phyloP scores from a whole-genome alignment of 73 alveolate species.

The Uronychia binucleata region DNA sequence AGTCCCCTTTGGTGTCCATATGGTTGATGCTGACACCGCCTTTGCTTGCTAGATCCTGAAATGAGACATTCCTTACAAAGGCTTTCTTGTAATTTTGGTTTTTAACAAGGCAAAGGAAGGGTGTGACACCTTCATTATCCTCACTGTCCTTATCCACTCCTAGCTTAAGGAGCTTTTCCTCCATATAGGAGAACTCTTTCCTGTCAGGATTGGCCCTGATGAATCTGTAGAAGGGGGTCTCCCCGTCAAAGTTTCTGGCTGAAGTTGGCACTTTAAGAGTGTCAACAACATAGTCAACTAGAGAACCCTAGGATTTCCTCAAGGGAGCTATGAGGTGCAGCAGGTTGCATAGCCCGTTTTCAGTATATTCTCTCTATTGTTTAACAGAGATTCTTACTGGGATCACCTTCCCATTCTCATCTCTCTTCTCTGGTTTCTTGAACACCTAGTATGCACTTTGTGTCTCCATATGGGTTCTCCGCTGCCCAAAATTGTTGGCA shows the following conservation, averaged over 20 bases:
- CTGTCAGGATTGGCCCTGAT: neutral
- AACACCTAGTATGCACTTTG: neutral
- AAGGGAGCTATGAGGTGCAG: constrained; percentile 23
- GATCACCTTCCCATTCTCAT: neutral
- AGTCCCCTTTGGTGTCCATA: constrained; percentile 62
- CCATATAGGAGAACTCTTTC: neutral
- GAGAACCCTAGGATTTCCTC: neutral
- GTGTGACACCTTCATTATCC: neutral
- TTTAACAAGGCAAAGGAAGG: neutral
- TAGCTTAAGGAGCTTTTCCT: neutral
- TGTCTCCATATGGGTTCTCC: no score
- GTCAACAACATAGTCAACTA: neutral
- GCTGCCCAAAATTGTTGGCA: neutral
- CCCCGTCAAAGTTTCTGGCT: neutral
- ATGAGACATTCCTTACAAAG: neutral
- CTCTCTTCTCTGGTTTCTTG: constrained; percentile 9
- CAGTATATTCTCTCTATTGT: neutral
- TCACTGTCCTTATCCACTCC: neutral
- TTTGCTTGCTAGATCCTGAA: constrained; percentile 13
- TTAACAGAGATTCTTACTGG: neutral
- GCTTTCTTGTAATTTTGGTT: neutral
- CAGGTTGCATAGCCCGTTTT: constrained; percentile 46
- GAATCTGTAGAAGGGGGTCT: neutral
- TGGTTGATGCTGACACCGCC: constrained; percentile 63
- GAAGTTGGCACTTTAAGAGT: neutral